A percentile compares a stretch with the other conserved stretches of the same genome.
These are phyloP conservation scores for Aureobasidium sp. DNA, from an alignment of 2,329 filamentous ascomycete genomes.

Conservation along the genomic window DNA sequence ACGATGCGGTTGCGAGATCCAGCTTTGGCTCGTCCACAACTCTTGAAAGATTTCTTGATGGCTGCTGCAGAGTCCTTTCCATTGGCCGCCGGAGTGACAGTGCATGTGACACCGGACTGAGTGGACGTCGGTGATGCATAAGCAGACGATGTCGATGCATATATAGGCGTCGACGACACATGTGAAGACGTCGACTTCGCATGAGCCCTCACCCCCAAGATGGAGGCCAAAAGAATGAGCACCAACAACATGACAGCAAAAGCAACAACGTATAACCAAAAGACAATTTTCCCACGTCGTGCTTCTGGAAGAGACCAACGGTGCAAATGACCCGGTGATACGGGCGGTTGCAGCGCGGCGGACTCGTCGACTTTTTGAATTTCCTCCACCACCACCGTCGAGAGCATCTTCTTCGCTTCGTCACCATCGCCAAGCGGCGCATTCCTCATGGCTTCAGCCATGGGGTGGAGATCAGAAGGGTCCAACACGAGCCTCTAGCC, in stretches of 20 bases:
- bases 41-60: conserved; percentile 43
- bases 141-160: background rate
- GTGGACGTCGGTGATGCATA: background rate
- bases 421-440: background rate
- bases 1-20: conserved; percentile 40
- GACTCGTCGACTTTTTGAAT: background rate
- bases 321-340: background rate
- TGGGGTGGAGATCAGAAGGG: background rate
- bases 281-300: background rate
- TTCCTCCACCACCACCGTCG: background rate
- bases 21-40: conserved; percentile 38
- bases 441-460: conserved; percentile 1
- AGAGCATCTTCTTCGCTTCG: background rate
- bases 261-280: background rate
- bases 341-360: background rate
- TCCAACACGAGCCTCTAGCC: background rate
- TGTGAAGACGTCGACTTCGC: background rate
- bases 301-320: background rate
- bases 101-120: background rate
- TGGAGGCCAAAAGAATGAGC: background rate
- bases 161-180: background rate
- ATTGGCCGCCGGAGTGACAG: background rate
- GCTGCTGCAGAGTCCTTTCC: conserved; percentile 16
- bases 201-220: background rate
- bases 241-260: background rate